Evolutionary conservation across 106 monocot genomes (phyloP), one percentile per base, ranked within the genome.

Genomic region (Posidonia australis): DNA sequence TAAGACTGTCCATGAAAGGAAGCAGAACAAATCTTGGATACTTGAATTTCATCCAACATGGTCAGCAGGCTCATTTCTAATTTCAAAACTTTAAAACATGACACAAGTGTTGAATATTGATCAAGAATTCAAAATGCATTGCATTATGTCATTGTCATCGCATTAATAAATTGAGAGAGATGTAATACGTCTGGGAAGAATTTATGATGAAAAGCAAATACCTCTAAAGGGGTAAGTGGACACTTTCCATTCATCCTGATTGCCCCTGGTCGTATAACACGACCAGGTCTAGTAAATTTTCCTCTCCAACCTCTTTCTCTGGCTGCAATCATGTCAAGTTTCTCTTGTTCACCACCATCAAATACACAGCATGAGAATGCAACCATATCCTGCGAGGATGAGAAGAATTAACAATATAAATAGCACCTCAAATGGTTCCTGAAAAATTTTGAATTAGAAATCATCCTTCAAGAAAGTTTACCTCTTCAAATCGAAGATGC

Each of bases 401-500:
- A 51, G 44, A 49, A 73, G 52, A 36, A 16, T 16, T 9, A 65
- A 76, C 51, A 9, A 48, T 21, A 52, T 19, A 1, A 24, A 17
- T 24, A 44, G 18, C 55, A 31, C 54, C 43, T 23, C 25, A 43
- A 36, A 32, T 67, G 5, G 30, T 61, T 32, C 44, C 26, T 54
- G 12, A 63, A 47, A 46, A 25, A 59, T 13, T 32, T 9, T 61
- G 29, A 14, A 17, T 10, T 9, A 44, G 30, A 19, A 61, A 29
- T 5, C 20, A 44, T 29, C 0, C 27, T 29, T 0, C 21, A 62
- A 5, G 46, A 52, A 21, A 69, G 36, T 18, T 41, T 52, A 99
- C 91, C 88, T 91, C 88, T 88, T 99, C 98, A 78, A 99, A 99
- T 36, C 98, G 88, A 47, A 99, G 87, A 83, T 99, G 98, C 19